Evolutionary conservation across 768 basidiomycete genomes (phyloP), one percentile per base, ranked within the genome.

Genomic region (Lentinula boryana): DNA sequence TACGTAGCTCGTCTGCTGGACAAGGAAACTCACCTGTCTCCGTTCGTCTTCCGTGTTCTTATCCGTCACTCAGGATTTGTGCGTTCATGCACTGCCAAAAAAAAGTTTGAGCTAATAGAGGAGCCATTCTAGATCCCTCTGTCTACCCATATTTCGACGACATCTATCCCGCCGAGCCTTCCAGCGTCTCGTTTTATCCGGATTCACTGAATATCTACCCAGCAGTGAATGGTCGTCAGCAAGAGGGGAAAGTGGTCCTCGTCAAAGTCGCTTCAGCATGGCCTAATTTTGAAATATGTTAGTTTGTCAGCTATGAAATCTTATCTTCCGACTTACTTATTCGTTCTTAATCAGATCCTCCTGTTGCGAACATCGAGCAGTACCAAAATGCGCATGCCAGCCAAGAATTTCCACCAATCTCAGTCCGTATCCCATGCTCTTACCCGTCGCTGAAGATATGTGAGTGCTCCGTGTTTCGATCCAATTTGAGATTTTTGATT

Each of bases 111-210:
- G 46, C 27, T 51, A 35, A 32, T 15, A 33, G 6, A 6, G n/a
- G 0, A 18, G 5, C 6, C 13, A 2, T 51, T 3, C 16, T 27
- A 72, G 72, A 71, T 63, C 69, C 68, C 23, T 55, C 68, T 44
- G 65, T 68, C 5, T 74, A 74, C 62, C 71, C 68, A 60, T 57
- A 68, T 63, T 73, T 75, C 53, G 69, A 73, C 32, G 33, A 51
- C n/a, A 64, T 74, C 44, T 75, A 78, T 50, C 76, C 75, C 3
- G 62, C 63, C 1, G 51, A 31, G 31, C 56, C 56, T 35, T 48
- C 46, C 4, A 23, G 4, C n/a, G 12, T 23, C 3, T 9, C 8
- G 21, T 48, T 12, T 21, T 23, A 48, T 21, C 46, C 57, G 16
- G 31, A 60, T 23, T 48, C 46, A n/a, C 48, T 63, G 31, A 49